These are phyloP conservation scores for Curvularia spicifera DNA, from an alignment of 2,329 filamentous ascomycete genomes.

Conservation along the genomic window DNA sequence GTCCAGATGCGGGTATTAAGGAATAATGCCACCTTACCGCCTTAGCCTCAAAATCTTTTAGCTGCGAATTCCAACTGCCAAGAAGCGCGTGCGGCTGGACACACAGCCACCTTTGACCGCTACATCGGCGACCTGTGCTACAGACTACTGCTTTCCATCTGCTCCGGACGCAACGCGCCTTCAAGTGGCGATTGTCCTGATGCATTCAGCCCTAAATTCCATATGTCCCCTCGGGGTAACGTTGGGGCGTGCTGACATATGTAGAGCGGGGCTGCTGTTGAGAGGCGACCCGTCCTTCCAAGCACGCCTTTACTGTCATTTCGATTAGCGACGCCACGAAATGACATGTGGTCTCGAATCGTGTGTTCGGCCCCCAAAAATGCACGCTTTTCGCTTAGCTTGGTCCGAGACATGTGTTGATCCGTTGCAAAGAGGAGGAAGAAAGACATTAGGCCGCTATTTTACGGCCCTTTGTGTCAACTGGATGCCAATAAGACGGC, in stretches of 20 bases:
- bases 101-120: conserved; percentile 6
- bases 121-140: neutral
- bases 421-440: neutral
- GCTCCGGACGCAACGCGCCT: neutral
- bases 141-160: neutral
- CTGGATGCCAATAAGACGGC: neutral
- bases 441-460: conserved; percentile 2
- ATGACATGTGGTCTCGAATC: neutral
- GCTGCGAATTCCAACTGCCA: conserved; percentile 3
- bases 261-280: conserved; percentile 5
- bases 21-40: neutral
- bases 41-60: conserved; percentile 1
- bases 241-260: conserved; percentile 9
- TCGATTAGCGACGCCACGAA: conserved; percentile 17
- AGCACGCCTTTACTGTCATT: conserved; percentile 8
- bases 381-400: neutral
- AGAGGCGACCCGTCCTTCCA: conserved; percentile 13
- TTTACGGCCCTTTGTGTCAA: neutral
- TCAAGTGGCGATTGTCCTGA: neutral
- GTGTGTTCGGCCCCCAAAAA: conserved; percentile 1
- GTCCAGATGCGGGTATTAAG: neutral
- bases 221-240: conserved; percentile 4
- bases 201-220: neutral
- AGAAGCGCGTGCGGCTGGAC: conserved; percentile 10
- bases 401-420: neutral